Conservation (phyloP, 176 grass and related monocot genomes). For the Triticum aestivum region IWGSC_CS_RefSeq_v2.1 NC_057796.1:442535473-442535972, state of each 20-base stretch:
- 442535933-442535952: slow-evolving; percentile 44
- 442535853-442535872: slow-evolving; percentile 32
- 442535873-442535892: background rate
- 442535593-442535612: slow-evolving; percentile 46
- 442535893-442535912: slow-evolving; percentile 64
- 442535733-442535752: slow-evolving; percentile 39
- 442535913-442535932: slow-evolving; percentile 45
- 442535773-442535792: slow-evolving; percentile 16
- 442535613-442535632: slow-evolving; percentile 44
- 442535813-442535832: slow-evolving; percentile 34
- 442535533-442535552: background rate
- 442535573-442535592: slow-evolving; percentile 35
- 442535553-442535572: slow-evolving; percentile 30
- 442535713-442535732: slow-evolving; percentile 23
- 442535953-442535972: slow-evolving; percentile 38
- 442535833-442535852: slow-evolving; percentile 37
- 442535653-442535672: slow-evolving; percentile 29
- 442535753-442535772: slow-evolving; percentile 32
- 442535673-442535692: slow-evolving; percentile 52
- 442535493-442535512: background rate
- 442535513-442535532: background rate
- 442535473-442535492: too few relatives aligned
- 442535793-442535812: slow-evolving; percentile 45
- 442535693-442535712: slow-evolving; percentile 38
- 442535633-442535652: slow-evolving; percentile 18